A percentile compares a stretch with the other conserved stretches of the same genome.
Conservation (phyloP, 2,329 filamentous ascomycete species). For the Teratosphaeria gauchensis region DNA sequence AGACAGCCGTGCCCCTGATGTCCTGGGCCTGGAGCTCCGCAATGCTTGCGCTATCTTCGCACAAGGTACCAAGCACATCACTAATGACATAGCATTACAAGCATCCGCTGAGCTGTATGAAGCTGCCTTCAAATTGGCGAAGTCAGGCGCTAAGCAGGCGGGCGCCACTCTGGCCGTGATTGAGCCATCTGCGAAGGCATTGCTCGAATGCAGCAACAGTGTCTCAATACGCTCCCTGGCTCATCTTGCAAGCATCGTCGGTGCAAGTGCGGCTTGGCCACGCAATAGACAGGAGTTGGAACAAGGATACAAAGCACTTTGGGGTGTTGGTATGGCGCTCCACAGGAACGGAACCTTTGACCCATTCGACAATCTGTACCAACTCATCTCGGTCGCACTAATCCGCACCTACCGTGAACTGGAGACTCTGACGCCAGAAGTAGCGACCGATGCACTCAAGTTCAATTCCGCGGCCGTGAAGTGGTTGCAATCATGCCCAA, state of each 20-base stretch:
- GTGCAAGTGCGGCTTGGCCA: constrained; percentile 34
- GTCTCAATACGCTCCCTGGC: not conserved
- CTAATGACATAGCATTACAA: constrained; percentile 2
- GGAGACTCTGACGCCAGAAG: not conserved
- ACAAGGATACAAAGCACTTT: constrained; percentile 54
- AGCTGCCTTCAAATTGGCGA: constrained; percentile 40
- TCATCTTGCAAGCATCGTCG: not conserved
- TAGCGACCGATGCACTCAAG: not conserved
- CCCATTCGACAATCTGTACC: constrained; percentile 58
- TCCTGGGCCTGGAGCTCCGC: constrained; percentile 55
- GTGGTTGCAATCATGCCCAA: constrained; percentile 30
- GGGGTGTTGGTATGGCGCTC: constrained; percentile 43
- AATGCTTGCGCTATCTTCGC: constrained; percentile 59
- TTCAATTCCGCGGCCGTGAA: constrained; percentile 7
- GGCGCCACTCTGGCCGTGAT: constrained; percentile 57
- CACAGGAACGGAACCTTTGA: constrained; percentile 36
- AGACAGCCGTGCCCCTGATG: constrained; percentile 3
- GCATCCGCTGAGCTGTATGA: constrained; percentile 20
- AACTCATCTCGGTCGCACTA: constrained; percentile 46
- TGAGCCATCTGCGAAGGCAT: constrained; percentile 36
- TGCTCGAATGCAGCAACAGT: constrained; percentile 4
- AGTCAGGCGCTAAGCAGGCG: constrained; percentile 56
- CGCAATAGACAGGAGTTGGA: constrained; percentile 55
- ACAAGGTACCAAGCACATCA: constrained; percentile 40
- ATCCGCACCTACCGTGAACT: constrained; percentile 41